Percentiles rank a stretch among this genome's conserved stretches.
These are phyloP conservation scores for Cavenderia fasciculata DNA, from an alignment of 78 protist genomes.

Conservation along the genomic window DNA sequence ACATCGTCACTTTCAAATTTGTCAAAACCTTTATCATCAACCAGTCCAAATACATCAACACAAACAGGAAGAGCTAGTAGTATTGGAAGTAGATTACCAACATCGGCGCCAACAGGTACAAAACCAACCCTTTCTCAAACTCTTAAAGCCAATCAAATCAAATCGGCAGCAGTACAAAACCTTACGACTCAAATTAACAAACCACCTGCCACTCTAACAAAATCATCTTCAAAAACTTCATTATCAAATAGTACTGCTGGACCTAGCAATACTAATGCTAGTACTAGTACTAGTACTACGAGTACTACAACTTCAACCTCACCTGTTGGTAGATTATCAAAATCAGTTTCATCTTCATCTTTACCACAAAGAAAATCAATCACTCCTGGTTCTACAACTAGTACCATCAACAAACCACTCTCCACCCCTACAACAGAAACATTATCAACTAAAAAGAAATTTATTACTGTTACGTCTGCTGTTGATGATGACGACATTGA, in stretches of 20 bases:
- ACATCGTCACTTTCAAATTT: neutral
- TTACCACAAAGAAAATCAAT: too few species aligned
- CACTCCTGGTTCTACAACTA: neutral
- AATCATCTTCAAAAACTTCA: conserved; percentile 21
- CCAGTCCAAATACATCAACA: conserved; percentile 58
- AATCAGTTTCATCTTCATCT: conserved; percentile 45
- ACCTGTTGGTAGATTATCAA: neutral
- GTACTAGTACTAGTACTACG: neutral
- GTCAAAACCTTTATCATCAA: conserved; percentile 12
- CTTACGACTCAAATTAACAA: neutral
- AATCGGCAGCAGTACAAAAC: neutral
- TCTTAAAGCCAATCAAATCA: neutral
- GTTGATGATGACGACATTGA: neutral
- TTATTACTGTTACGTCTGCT: neutral
- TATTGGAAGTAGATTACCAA: conserved; percentile 35
- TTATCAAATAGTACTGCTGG: too few species aligned
- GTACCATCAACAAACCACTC: neutral
- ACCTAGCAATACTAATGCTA: too few species aligned
- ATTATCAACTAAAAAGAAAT: neutral
- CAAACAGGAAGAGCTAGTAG: conserved; percentile 61
- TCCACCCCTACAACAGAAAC: neutral
- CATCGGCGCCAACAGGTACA: neutral
- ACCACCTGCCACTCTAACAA: conserved; percentile 22
- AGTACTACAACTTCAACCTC: conserved; percentile 8
- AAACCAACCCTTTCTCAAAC: neutral